These are phyloP conservation scores for Filobasidium wieringae DNA, from an alignment of 768 basidiomycete genomes.

Conservation along the genomic window DNA sequence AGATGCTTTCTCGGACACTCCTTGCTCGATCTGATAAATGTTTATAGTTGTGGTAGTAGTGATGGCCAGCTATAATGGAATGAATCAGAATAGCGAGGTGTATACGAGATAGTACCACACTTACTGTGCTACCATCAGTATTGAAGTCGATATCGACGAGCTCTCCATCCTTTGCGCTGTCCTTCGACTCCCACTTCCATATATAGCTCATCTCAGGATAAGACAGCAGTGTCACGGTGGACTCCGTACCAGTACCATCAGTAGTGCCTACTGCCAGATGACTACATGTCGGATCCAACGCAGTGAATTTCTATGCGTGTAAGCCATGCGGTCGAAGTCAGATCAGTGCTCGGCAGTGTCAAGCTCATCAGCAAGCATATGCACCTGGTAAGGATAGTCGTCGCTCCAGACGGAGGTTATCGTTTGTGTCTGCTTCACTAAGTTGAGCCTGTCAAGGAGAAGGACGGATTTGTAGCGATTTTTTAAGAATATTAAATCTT, in stretches of 20 bases:
- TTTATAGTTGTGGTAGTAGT: slow-evolving; percentile 25
- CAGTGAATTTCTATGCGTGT: slow-evolving; percentile 69
- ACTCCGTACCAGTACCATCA: slow-evolving; percentile 44
- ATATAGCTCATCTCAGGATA: slow-evolving; percentile 42
- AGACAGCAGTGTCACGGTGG: slow-evolving; percentile 54
- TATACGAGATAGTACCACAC: slow-evolving; percentile 1
- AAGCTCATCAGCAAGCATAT: too few species aligned
- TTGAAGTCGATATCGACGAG: slow-evolving; percentile 80
- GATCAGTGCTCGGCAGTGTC: slow-evolving; percentile 2
- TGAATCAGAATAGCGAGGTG: not conserved
- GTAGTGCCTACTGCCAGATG: slow-evolving; percentile 60
- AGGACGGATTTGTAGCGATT: too few species aligned
- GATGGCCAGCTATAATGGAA: slow-evolving; percentile 24
- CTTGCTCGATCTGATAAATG: not conserved
- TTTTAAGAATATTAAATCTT: not conserved
- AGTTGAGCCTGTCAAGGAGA: slow-evolving; percentile 48
- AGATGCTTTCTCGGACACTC: not conserved
- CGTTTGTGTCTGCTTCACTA: slow-evolving; percentile 51
- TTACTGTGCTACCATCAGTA: slow-evolving; percentile 41
- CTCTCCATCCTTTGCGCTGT: slow-evolving; percentile 45
- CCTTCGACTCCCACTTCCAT: not conserved
- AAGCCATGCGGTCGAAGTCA: too few species aligned
- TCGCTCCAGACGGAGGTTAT: slow-evolving; percentile 52
- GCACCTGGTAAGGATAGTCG: slow-evolving; percentile 64
- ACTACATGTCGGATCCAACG: slow-evolving; percentile 57